Conservation (phyloP, 2,329 filamentous ascomycete species). For the Trichoderma cornu-damae region DNA sequence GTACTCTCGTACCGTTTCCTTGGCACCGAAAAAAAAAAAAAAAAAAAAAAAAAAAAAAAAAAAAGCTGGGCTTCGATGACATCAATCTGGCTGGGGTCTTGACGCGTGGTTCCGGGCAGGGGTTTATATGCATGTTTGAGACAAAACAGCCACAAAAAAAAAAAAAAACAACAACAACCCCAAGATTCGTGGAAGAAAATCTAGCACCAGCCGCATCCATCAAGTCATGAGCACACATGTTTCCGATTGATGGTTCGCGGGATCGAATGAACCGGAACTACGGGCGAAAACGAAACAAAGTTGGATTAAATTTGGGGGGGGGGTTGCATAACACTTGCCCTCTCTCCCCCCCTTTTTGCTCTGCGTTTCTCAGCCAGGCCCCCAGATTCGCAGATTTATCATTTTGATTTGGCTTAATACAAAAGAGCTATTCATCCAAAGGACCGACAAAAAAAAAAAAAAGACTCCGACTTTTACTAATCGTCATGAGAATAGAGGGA, state of each 20-base stretch:
- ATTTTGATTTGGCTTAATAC: background rate
- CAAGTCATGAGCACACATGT: too few relatives aligned
- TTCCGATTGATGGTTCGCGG: background rate
- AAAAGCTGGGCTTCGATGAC: constrained; percentile 3
- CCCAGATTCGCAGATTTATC: background rate
- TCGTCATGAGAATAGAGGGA: background rate
- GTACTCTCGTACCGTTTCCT: background rate
- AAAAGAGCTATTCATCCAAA: constrained; percentile 16
- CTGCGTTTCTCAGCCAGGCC: too few relatives aligned
- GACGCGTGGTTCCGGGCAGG: background rate
- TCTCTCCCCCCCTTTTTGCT: too few relatives aligned
- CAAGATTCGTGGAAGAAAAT: background rate
- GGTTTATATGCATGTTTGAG: constrained; percentile 12
- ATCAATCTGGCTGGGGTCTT: background rate
- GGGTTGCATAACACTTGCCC: too few relatives aligned
- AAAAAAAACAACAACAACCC: too few relatives aligned
- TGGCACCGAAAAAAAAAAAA: constrained; percentile 5
- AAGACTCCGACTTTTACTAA: background rate
- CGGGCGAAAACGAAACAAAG: too few relatives aligned
- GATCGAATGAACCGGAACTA: background rate
- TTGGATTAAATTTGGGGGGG: too few relatives aligned
- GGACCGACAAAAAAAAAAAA: constrained; percentile 5
- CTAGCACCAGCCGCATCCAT: background rate
- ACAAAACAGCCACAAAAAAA: background rate
- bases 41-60: too few relatives aligned